phyloP scores from a whole-genome alignment of 2,329 filamentous ascomycete genomes.

The Aspergillus udagawae region DNA sequence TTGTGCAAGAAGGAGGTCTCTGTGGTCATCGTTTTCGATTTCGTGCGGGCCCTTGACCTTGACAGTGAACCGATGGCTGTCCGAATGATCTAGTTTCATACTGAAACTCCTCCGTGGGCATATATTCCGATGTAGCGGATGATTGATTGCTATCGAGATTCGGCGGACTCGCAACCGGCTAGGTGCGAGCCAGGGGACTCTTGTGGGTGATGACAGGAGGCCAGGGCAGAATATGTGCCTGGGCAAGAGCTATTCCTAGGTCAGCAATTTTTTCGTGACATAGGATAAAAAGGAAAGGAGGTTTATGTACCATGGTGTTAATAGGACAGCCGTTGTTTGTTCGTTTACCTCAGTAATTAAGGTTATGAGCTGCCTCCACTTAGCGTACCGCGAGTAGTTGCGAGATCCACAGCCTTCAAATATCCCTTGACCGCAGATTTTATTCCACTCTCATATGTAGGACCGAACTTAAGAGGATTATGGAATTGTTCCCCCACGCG shows the following conservation, averaged over 20 bases:
- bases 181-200: not conserved
- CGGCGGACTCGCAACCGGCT: not conserved
- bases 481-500: too few relatives aligned
- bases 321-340: too few relatives aligned
- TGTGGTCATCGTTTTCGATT: constrained; percentile 2
- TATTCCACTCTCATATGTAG: too few relatives aligned
- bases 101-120: not conserved
- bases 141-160: not conserved
- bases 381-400: too few relatives aligned
- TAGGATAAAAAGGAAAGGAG: not conserved
- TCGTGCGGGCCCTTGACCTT: constrained; percentile 10
- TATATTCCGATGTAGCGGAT: not conserved
- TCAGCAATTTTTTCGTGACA: not conserved
- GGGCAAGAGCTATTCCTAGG: too few relatives aligned
- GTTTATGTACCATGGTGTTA: not conserved
- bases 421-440: too few relatives aligned
- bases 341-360: too few relatives aligned
- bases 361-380: too few relatives aligned
- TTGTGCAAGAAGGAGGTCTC: constrained; percentile 10
- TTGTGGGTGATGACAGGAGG: not conserved
- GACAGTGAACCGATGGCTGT: constrained; percentile 4
- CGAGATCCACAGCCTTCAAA: too few relatives aligned
- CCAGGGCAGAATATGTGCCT: not conserved
- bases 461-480: too few relatives aligned
- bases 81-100: not conserved